Evolutionary conservation across 2,329 filamentous ascomycete genomes (phyloP), one percentile per base, ranked within the genome.

Genomic region (Dothideomycetes sp.): DNA sequence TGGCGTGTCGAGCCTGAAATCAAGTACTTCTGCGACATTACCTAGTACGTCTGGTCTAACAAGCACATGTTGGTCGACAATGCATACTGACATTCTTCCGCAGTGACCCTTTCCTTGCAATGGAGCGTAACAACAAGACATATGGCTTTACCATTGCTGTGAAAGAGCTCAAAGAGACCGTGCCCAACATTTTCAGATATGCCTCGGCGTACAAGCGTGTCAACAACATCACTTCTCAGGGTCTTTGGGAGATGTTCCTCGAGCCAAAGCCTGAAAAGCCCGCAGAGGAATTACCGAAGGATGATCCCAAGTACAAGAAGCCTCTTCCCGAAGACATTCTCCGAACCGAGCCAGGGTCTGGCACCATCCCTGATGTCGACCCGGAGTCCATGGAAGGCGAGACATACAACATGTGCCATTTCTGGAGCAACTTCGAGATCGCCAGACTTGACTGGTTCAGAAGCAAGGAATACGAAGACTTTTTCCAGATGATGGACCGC

Each of bases 391-490:
- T 98, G 91, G 89, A 96, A 59, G 86, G 87, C 48, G 91, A 98
- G 62, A 84, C 80, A 54, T 98, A 98, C 72, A 98, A 98, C 68
- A 98, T 98, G 91, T 98, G 91, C 62, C 91, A 98, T 69, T 98
- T 95, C 70, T 98, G 91, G 91, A 94, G 87, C 62, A 98, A 98
- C 63, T 98, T 98, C 52, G 91, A 98, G 64, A 98, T 98, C 65
- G 91, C 91, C 11, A 79, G 80, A 45, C 74, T 98, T 46, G 82
- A 85, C 65, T 98, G 87, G 78, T 96, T 96, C 75, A 79, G 91
- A 53, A 95, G 88, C 69, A 89, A 94, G 65, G 84, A 87, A 58
- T 98, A 98, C 60, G 83, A 94, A 53, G 91, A 95, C 51, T 98
- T 98, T 63, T 98, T 98, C 63, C 73, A 95, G 56, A 93, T 94